A percentile compares a stretch with the other conserved stretches of the same genome.
Evolutionary conservation across 345 rosid genomes (phyloP).

Genomic region (Moricandia arvensis): DNA sequence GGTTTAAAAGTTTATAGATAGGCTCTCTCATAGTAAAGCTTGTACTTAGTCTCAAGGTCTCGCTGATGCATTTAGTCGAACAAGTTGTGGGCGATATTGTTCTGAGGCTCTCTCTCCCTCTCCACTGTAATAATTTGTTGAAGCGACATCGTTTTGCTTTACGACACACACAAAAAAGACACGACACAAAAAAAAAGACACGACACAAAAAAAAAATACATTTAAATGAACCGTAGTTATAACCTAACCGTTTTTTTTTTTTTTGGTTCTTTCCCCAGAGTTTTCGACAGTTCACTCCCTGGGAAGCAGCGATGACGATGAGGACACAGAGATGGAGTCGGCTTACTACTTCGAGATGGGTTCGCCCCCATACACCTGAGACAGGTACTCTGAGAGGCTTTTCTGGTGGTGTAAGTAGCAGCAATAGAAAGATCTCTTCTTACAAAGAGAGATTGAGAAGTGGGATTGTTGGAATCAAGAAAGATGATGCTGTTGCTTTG

Average conservation of each 20-base stretch:
- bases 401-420: background rate
- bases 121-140: background rate
- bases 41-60: too few relatives aligned
- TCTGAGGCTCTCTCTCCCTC: background rate
- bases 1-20: too few relatives aligned
- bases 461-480: background rate
- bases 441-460: background rate
- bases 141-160: background rate
- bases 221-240: background rate
- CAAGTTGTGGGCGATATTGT: background rate
- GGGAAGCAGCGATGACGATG: background rate
- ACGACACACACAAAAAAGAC: background rate
- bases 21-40: too few relatives aligned
- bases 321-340: background rate
- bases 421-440: background rate
- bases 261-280: background rate
- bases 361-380: background rate
- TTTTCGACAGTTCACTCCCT: too few relatives aligned
- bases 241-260: background rate
- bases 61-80: background rate
- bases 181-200: background rate
- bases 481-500: background rate
- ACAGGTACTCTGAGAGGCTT: background rate
- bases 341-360: background rate
- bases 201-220: background rate